Evolutionary conservation across 2,329 filamentous ascomycete species (phyloP), one percentile per base, ranked within the genome.

Genomic region (Colletotrichum falcatum): DNA sequence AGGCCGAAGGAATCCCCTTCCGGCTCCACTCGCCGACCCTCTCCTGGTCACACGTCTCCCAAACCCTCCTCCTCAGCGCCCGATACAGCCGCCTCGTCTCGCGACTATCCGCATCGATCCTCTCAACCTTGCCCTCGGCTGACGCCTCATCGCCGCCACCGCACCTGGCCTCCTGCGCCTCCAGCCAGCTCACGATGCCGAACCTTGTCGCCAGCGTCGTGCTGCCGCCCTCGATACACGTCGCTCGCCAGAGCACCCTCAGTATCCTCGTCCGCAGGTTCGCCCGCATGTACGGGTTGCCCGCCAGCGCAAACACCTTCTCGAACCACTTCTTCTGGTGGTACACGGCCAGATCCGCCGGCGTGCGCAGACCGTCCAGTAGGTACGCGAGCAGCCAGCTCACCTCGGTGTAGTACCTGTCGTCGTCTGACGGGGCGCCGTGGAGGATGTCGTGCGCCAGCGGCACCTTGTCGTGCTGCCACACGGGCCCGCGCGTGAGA

Each of bases 161-260:
- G 61, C 82, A 84, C 3, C 83, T 79, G 5, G 85, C 85, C 44
- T 87, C 79, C 75, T 89, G 88, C 70, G 88, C 87, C 69, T 91
- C 86, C 11, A 95, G 84, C 94, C 94, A 97, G 74, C 88, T 91
- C 63, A 95, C 79, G 26, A 92, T 83, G 20, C 92, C 93, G 53
- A 91, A 90, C 66, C 94, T 85, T 1, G 94, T 97, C 46, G 94
- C 86, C 55, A 97, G 83, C n/a, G 92, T 95, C 5, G 91, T 93
- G 79, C 92, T 94, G 1, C 93, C 94, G 1, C 88, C 90, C 37
- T 90, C 87, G 39, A 95, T 88, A 55, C 86, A 86, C 0, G 89
- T 90, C 3, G 91, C 90, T 49, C 91, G 87, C 75, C 91, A 91
- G 20, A 97, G 74, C 28, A 96, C 86, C 77, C 82, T 80, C 35